These are phyloP conservation scores for Cyberlindnera meyerae DNA, from an alignment of 805 yeast species.

Conservation along the genomic window DNA sequence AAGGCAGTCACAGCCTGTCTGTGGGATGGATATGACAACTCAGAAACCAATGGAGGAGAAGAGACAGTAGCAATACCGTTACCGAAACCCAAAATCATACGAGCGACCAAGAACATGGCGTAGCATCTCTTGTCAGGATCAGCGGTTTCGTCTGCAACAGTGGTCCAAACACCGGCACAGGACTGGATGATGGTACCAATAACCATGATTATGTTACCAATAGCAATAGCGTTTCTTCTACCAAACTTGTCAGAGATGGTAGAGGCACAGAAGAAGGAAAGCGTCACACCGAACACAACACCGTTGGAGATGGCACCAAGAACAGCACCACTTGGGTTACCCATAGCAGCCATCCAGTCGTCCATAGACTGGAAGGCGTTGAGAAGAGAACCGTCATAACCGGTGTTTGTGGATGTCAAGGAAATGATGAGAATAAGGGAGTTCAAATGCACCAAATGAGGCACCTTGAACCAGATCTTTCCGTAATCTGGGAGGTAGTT, in stretches of 20 bases:
- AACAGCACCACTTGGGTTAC: constrained; percentile 34
- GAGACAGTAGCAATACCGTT: constrained; percentile 38
- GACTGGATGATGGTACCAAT: constrained; percentile 27
- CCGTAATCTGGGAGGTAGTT: constrained; percentile 25
- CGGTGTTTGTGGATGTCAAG: constrained; percentile 43
- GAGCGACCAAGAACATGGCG: constrained; percentile 22
- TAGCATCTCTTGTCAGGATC: constrained; percentile 18
- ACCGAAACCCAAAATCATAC: constrained; percentile 48
- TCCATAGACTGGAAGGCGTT: constrained; percentile 45
- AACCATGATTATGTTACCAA: constrained; percentile 23
- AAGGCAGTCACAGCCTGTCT: constrained; percentile 38
- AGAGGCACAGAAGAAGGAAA: constrained; percentile 28
- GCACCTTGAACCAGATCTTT: constrained; percentile 32
- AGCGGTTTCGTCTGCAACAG: constrained; percentile 5
- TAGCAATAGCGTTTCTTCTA: constrained; percentile 31
- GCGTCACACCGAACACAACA: constrained; percentile 36
- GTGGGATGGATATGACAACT: constrained; percentile 45
- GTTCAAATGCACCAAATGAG: constrained; percentile 36
- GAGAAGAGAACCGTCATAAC: constrained; percentile 45
- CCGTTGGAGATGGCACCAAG: constrained; percentile 41
- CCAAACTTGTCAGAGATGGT: constrained; percentile 35
- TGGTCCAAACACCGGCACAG: constrained; percentile 23
- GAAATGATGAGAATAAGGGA: constrained; percentile 36
- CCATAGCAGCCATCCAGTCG: constrained; percentile 37
- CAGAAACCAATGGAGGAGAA: constrained; percentile 49